Base-by-base conservation (phyloP, 495 filamentous ascomycete species). In the Xylaria flabelliformis region DNA sequence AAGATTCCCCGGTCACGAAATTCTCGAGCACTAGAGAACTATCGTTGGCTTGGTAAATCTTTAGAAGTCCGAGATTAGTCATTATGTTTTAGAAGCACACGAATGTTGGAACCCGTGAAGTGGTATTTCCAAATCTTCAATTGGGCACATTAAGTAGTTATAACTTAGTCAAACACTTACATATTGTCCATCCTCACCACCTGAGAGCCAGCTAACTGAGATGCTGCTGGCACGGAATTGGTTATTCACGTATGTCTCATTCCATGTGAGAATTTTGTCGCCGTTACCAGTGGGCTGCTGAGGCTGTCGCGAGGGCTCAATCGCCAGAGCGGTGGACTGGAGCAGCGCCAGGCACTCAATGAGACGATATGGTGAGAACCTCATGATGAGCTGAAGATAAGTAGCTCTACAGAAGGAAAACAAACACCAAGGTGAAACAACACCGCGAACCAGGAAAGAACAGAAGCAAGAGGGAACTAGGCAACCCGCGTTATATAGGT, bases 1-100 rank as follows among this genome's bases (percentile, higher is more conserved):
- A 81, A 56, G 78, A 80, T 63, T 83, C 78, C n/a, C 81, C 81
- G 6, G 81, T 85, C 39, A 83, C 77, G 53, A 87, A 83, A 71
- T 88, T 85, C 71, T 84, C 81, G 64, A 88, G 83, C 7, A 85
- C 66, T 4, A 89, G 74, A 1, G 84, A 82, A 2, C 81, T 83
- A 66, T 83, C 81, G 4, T 76, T 73, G 39, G 67, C 77, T 5
- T 73, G 73, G 64, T 84, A 87, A 70, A 87, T 85, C 69, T 71
- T 64, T 0, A 0, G 41, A 51, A 41, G 41, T 13, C 21, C 7
- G 15, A 3, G 3, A 21, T 61, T 61, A 70, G 67, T 29, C 15
- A 19, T 36, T 39, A 44, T 21, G 4, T 32, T 41, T 34, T 3
- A 13, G 15, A 6, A 48, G 7, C 41, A 34, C 24, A 12, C 13